Conservation (phyloP, 495 filamentous ascomycete species). For the Hyphodiscus hymeniophilus region DNA sequence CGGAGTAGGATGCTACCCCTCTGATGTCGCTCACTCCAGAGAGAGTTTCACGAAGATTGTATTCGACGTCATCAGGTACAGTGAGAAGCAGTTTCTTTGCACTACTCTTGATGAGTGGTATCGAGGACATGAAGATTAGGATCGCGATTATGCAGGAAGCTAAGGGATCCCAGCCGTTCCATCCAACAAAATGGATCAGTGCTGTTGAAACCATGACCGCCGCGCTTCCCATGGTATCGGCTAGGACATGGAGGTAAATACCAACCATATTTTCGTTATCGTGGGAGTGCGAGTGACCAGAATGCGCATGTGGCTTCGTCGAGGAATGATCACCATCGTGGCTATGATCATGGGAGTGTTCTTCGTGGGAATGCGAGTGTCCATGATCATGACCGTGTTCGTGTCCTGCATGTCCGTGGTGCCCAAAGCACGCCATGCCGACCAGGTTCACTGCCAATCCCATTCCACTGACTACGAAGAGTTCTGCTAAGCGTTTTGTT, state of each 20-base stretch:
- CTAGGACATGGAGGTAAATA: constrained; percentile 95
- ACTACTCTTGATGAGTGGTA: constrained; percentile 79
- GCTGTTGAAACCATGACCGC: constrained; percentile 90
- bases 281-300: constrained; percentile 47
- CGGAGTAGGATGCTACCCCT: constrained; percentile 79
- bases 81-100: constrained; percentile 76
- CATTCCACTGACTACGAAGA: constrained; percentile 77
- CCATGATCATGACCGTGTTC: constrained; percentile 41
- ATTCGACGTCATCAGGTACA: constrained; percentile 79
- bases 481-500: constrained; percentile 75
- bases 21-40: constrained; percentile 73
- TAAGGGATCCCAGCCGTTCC: constrained; percentile 92
- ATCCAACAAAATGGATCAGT: constrained; percentile 75
- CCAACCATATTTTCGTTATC: constrained; percentile 98
- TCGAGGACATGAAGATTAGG: constrained; percentile 80
- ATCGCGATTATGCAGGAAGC: constrained; percentile 91
- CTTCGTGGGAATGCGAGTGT: constrained; percentile 21
- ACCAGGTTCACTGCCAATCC: constrained; percentile 87
- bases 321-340: constrained; percentile 23
- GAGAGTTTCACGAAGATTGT: constrained; percentile 75
- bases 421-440: constrained; percentile 79
- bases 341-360: constrained; percentile 11
- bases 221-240: constrained; percentile 88
- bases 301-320: constrained; percentile 20
- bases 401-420: constrained; percentile 59